Percentiles rank a stretch among this genome's conserved stretches.
phyloP scores from a whole-genome alignment of 345 rosid species.

The Stellera chamaejasme region DNA sequence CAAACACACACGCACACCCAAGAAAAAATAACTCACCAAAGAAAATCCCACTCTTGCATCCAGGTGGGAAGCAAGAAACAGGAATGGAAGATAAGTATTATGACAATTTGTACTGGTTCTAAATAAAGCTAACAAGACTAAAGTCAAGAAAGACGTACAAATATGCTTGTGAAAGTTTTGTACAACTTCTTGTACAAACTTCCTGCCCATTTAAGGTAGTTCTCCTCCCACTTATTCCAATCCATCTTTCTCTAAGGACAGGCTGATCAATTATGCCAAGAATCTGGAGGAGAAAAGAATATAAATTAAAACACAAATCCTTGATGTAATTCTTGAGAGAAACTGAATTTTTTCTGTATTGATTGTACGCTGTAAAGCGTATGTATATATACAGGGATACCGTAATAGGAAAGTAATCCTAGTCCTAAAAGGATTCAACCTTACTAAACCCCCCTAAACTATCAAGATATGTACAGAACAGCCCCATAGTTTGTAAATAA shows the following conservation, averaged over 20 bases:
- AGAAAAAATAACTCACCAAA: not conserved
- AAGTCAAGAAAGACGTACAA: slow-evolving; percentile 42
- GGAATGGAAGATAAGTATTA: too few relatives aligned
- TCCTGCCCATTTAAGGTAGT: slow-evolving; percentile 73
- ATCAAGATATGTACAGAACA: too few relatives aligned
- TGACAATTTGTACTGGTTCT: too few relatives aligned
- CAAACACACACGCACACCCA: too few relatives aligned
- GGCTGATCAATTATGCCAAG: slow-evolving; percentile 89
- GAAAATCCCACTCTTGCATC: not conserved
- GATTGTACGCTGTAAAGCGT: too few relatives aligned
- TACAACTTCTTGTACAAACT: slow-evolving; percentile 62
- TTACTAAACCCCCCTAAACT: too few relatives aligned
- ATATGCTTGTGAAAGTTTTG: slow-evolving; percentile 68
- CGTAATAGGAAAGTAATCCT: too few relatives aligned
- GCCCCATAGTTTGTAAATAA: too few relatives aligned
- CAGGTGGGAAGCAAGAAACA: too few relatives aligned
- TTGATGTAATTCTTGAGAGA: not conserved
- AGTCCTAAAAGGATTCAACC: too few relatives aligned
- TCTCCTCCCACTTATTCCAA: slow-evolving; percentile 68
- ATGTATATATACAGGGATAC: too few relatives aligned
- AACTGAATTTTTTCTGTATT: too few relatives aligned
- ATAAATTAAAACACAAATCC: not conserved
- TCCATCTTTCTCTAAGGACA: slow-evolving; percentile 81
- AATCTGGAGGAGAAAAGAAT: slow-evolving; percentile 36
- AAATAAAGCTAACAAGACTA: not conserved